Conservation (phyloP, 768 basidiomycete genomes). For the Termitomyces titanicus region DNA sequence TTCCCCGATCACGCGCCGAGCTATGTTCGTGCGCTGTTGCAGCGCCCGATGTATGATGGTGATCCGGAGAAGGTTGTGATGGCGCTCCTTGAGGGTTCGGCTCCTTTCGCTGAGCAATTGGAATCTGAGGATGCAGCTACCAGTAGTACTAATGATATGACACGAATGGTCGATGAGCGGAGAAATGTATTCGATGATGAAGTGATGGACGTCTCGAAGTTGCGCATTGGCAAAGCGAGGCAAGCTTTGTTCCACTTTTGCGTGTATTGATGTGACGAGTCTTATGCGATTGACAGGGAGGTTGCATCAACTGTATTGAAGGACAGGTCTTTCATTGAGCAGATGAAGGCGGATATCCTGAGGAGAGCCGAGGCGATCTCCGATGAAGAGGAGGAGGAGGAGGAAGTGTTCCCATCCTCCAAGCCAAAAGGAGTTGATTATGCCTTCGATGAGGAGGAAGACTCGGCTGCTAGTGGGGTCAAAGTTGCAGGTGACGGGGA, state of each 20-base stretch:
- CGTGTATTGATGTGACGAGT: neutral
- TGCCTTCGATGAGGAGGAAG: constrained; percentile 47
- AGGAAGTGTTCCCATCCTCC: constrained; percentile 17
- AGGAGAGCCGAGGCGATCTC: constrained; percentile 67
- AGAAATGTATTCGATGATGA: constrained; percentile 77
- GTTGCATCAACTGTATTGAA: constrained; percentile 42
- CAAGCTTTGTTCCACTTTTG: neutral
- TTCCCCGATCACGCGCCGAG: constrained; percentile 55
- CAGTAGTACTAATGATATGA: constrained; percentile 7
- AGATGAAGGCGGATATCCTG: constrained; percentile 83
- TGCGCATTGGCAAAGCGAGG: constrained; percentile 64
- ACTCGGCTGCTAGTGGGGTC: constrained; percentile 41
- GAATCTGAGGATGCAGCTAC: constrained; percentile 7
- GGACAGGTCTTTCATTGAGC: constrained; percentile 58
- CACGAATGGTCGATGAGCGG: constrained; percentile 37
- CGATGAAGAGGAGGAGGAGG: constrained; percentile 62
- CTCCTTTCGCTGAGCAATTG: constrained; percentile 37
- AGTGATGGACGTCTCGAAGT: constrained; percentile 53
- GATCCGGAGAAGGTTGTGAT: constrained; percentile 62
- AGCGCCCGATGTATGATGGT: constrained; percentile 44
- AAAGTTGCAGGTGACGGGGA: constrained; percentile 62
- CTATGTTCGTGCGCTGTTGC: constrained; percentile 60
- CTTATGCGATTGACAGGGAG: constrained; percentile 28
- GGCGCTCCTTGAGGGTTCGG: constrained; percentile 73
- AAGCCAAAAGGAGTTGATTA: constrained; percentile 24